A percentile compares a stretch with the other conserved stretches of the same genome.
These are phyloP conservation scores for Debaryomyces sp. DNA, from an alignment of 1,139 yeast genomes.

Conservation along the genomic window DNA sequence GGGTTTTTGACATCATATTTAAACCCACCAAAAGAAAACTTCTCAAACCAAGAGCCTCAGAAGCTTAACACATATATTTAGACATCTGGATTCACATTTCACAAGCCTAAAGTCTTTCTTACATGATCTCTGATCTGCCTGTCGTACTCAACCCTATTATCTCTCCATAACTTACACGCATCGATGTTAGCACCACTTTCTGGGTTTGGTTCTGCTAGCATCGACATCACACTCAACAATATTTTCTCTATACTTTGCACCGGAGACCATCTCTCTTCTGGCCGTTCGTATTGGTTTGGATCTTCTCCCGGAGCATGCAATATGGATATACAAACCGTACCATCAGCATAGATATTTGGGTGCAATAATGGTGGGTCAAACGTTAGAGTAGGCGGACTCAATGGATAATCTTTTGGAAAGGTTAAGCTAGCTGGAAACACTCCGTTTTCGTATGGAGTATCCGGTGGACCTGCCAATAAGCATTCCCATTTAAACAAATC, in stretches of 20 bases:
- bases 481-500: conserved; percentile 91
- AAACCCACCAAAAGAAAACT: background rate
- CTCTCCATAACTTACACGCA: conserved; percentile 95
- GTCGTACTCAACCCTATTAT: conserved; percentile 68
- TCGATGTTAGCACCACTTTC: conserved; percentile 97
- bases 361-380: conserved; percentile 87
- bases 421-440: conserved; percentile 79
- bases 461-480: conserved; percentile 89
- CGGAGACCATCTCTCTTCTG: conserved; percentile 98
- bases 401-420: conserved; percentile 92
- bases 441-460: conserved; percentile 91
- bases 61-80: background rate
- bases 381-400: conserved; percentile 84
- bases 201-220: conserved; percentile 96
- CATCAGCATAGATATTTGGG: conserved; percentile 92
- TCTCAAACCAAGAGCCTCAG: background rate
- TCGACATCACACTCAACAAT: conserved; percentile 85
- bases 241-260: conserved; percentile 97
- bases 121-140: conserved; percentile 67
- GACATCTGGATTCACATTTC: conserved; percentile 7
- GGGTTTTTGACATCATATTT: background rate
- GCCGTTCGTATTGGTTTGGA: conserved; percentile 91
- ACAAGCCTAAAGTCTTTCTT: conserved; percentile 65
- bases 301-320: conserved; percentile 97
- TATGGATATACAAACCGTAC: conserved; percentile 93